Evolutionary conservation across 805 yeast species (phyloP).

Genomic region (Dipodascus albidus): DNA sequence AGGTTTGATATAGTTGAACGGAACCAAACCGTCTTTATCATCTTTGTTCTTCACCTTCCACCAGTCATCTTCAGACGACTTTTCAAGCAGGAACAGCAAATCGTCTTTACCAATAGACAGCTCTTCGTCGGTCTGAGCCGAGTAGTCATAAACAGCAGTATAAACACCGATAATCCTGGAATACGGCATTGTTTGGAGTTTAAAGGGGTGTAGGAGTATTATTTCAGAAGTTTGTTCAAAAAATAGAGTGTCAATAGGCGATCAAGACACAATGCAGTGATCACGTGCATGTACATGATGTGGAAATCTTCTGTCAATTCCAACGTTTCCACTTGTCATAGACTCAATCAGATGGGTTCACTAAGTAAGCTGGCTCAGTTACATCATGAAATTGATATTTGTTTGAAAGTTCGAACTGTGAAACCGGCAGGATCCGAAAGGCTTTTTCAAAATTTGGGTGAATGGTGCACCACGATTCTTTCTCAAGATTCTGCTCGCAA

Average conservation of each 20-base stretch:
- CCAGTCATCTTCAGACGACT: conserved; percentile 90
- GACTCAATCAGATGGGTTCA: neutral
- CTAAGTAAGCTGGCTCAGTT: neutral
- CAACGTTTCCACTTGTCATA: no score
- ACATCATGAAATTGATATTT: neutral
- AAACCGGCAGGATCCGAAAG: neutral
- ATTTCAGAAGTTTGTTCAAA: neutral
- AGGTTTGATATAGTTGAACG: conserved; percentile 77
- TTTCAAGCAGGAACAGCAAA: conserved; percentile 71
- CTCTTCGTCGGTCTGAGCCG: conserved; percentile 89
- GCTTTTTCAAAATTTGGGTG: neutral
- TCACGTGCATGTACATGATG: neutral
- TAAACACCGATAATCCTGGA: conserved; percentile 46
- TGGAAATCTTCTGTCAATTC: no score
- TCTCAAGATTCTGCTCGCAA: neutral
- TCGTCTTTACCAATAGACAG: conserved; percentile 63
- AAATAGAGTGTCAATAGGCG: neutral
- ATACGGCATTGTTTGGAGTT: neutral
- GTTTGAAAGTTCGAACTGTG: neutral
- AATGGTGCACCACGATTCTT: neutral
- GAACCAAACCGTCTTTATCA: conserved; percentile 90
- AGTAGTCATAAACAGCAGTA: conserved; percentile 67
- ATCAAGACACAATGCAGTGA: neutral
- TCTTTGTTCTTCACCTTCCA: conserved; percentile 95
- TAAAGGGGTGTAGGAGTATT: no score